Evolutionary conservation across 1,284 basidiomycete genomes (phyloP), one percentile per base, ranked within the genome.

Genomic region (Cryptococcus sp.): DNA sequence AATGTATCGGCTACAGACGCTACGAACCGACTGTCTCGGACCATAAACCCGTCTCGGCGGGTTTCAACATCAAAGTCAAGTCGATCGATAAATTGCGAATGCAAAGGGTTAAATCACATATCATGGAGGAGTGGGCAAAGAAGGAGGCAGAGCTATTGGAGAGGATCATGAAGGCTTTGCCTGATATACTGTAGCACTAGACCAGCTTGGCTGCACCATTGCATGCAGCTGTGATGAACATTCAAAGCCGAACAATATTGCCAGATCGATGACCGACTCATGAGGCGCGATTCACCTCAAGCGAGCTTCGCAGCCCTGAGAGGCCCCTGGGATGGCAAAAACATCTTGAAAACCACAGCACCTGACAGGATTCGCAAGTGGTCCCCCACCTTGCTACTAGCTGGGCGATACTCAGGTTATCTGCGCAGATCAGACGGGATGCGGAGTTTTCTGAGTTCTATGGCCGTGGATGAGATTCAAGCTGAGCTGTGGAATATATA

Each of bases 11-110:
- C 62, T 89, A 94, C 71, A 70, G 72, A 51, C 80, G 92, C 16
- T 92, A 89, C 69, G 91, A 93, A 73, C 80, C 80, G 49, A 87
- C 87, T 58, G 83, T 91, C 4, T 87, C 85, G 10, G 91, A 94
- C 73, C 90, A 94, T 73, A 79, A 87, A 7, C 91, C 91, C 2
- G 82, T 96, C 39, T 88, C 86, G n/a, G 85, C 86, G 2, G 86
- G 77, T 2, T 90, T 91, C 68, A 72, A 66, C 41, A 76, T 91
- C 42, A 83, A 79, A 40, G 79, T 91, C 37, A 93, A 92, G 78
- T 80, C 77, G 40, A 81, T 92, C 44, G 74, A 83, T 51, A 78
- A 77, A 13, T 82, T 83, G 11, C 75, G 77, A 57, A 79, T 87
- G 68, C 78, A 75, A 56, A 72, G 72, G 45, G 82, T 83, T 21